Conservation (phyloP, 108 stramenopile species). For the Aurantiochytrium sp. region DNA sequence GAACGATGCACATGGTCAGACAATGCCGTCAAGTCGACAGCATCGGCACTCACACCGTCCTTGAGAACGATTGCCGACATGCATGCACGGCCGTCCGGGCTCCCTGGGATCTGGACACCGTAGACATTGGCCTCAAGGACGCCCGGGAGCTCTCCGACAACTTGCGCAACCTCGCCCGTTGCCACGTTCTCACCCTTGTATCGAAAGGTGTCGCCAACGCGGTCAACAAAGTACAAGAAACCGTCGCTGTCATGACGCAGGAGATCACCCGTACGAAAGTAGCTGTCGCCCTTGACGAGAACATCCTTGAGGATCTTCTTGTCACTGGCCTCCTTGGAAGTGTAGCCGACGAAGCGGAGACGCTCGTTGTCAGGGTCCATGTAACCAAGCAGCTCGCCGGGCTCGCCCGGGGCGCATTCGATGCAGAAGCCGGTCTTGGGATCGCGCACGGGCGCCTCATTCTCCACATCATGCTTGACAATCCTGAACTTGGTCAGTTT, state of each 20-base stretch:
- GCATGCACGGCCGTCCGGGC: constrained; percentile 20
- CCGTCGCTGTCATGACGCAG: constrained; percentile 34
- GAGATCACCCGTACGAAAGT: constrained; percentile 49
- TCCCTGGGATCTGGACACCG: constrained; percentile 31
- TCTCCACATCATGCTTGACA: constrained; percentile 32
- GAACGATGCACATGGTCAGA: not conserved
- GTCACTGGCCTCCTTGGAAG: constrained; percentile 30
- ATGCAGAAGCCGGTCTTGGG: constrained; percentile 27
- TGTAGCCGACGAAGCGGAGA: constrained; percentile 45
- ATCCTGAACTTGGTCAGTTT: not conserved
- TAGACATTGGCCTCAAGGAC: constrained; percentile 40
- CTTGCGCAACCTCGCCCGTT: constrained; percentile 45
- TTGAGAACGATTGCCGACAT: constrained; percentile 36
- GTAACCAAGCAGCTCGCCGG: constrained; percentile 42
- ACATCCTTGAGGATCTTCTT: constrained; percentile 46
- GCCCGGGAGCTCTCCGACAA: constrained; percentile 17
- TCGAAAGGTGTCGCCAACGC: constrained; percentile 56
- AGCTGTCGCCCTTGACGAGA: constrained; percentile 30
- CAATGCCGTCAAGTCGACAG: not conserved
- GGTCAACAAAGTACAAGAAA: constrained; percentile 49
- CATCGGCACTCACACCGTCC: not conserved
- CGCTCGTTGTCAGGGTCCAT: constrained; percentile 28
- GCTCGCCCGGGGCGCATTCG: constrained; percentile 27
- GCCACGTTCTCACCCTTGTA: constrained; percentile 61
- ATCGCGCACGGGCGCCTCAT: constrained; percentile 34